These are phyloP conservation scores for Leccinum laetum DNA, from an alignment of 1,284 basidiomycete genomes.

Conservation along the genomic window DNA sequence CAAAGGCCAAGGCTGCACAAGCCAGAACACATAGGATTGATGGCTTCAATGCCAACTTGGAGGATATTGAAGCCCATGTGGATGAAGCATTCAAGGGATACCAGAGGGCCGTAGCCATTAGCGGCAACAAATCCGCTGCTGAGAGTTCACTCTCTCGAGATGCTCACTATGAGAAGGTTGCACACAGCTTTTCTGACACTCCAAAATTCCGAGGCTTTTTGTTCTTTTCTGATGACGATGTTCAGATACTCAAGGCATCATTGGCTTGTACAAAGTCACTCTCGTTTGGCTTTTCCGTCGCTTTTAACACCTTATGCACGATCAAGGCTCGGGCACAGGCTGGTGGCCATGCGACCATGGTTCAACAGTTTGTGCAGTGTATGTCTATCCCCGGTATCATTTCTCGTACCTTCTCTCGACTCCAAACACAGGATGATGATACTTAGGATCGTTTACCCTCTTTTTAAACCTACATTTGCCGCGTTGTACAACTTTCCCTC, in stretches of 20 bases:
- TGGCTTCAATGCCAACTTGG: slow-evolving; percentile 32
- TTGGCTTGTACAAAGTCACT: slow-evolving; percentile 37
- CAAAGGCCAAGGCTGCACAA: slow-evolving; percentile 24
- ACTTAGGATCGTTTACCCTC: slow-evolving; percentile 1
- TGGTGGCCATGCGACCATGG: slow-evolving; percentile 29
- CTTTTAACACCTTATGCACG: slow-evolving; percentile 44
- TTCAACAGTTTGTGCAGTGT: slow-evolving; percentile 26
- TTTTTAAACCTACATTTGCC: background rate
- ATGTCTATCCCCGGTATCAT: slow-evolving; percentile 23
- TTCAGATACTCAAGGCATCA: slow-evolving; percentile 49
- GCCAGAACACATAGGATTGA: slow-evolving; percentile 4
- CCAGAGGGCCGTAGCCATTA: slow-evolving; percentile 4
- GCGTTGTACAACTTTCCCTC: background rate
- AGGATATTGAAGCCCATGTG: slow-evolving; percentile 39
- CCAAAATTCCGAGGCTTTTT: slow-evolving; percentile 20
- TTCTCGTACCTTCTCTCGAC: slow-evolving; percentile 22
- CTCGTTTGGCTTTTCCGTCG: slow-evolving; percentile 27
- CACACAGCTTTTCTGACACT: slow-evolving; percentile 17
- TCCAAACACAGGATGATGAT: background rate
- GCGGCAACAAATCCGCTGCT: background rate
- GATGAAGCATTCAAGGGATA: slow-evolving; percentile 17
- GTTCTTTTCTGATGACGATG: slow-evolving; percentile 31
- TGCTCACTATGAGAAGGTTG: slow-evolving; percentile 7
- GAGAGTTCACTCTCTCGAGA: background rate
- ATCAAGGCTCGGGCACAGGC: slow-evolving; percentile 44